Evolutionary conservation across 1,284 basidiomycete genomes (phyloP), one percentile per base, ranked within the genome.

Genomic region (Cronartium quercuum): DNA sequence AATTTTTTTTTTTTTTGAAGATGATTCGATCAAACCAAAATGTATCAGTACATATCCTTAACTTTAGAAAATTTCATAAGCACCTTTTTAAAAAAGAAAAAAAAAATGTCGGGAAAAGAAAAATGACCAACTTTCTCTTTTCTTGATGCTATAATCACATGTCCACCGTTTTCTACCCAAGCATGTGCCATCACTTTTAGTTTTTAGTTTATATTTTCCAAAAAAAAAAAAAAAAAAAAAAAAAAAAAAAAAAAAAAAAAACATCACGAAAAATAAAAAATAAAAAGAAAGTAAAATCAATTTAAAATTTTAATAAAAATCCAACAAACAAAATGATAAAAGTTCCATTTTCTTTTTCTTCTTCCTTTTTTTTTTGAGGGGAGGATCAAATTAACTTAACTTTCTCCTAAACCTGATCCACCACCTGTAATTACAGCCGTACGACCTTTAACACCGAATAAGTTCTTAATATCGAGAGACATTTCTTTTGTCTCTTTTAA

Each of bases 381-480:
- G 29, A 21, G 6, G 61, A 40, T 63, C 21, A 44, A 13, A 37
- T 34, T 42, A 5, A 68, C 67, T 76, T 47, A 69, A 76, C 75
- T 76, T 73, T 76, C 69, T 10, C 75, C 75, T 34, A 76, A 34
- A 40, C 75, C 75, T 15, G 68, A 70, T 44, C 67, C 75, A 38
- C 75, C 75, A 18, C 75, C 75, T 62, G 75, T 76, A 57, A 76
- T 73, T 13, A 76, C 75, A 13, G 66, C 75, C 35, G 57, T 66
- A 34, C 51, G 58, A 13, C 75, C 75, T 10, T 51, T 63, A 40
- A 70, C 58, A 40, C 44, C 69, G 63, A 76, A 70, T 4, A 76
- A 62, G 34, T 69, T 76, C 9, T 55, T 67, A 35, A 63, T 55
- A 64, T 41, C 51, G 18, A 75, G 10, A 18, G 62, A 64, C 37